Evolutionary conservation across 306 rosid species (phyloP), one percentile per base, ranked within the genome.

Genomic region (Glycine soja): DNA sequence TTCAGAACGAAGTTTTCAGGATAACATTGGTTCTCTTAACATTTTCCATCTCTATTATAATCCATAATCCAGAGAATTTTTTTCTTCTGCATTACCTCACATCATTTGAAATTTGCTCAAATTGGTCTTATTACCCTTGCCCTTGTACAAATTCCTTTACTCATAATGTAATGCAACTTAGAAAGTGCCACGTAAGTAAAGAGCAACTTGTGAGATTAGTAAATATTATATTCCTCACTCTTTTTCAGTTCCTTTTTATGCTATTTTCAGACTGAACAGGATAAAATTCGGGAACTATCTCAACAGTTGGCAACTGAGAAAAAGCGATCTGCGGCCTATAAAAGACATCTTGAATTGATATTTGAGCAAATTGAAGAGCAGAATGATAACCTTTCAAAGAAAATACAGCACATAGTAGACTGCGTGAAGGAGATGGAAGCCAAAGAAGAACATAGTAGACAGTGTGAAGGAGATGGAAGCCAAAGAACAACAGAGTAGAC

Each of bases 301-400:
- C 98, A 95, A 83, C 97, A 93, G 83, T 86, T 95, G 86, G 90
- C 97, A 9, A 34, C 82, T 58, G 99, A 95, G 92, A 95, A 88
- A 76, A 95, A 92, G 86, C 90, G 98, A 85, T 85, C 97, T 0
- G 98, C 94, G 3, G 84, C 89, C 2, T 93, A 95, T 82, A 95
- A 93, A 88, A 93, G 98, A 87, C 99, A 93, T 81, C 92, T 95
- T 61, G 99, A 95, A 77, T 81, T 92, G 82, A 79, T 95, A 81
- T 93, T 95, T 42, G 98, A 92, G 89, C 97, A 92, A 78, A 92
- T 93, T 13, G 98, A 92, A 15, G 97, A 95, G 88, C 97, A 90
- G 84, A 95, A 95, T 72, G 89, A 90, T 81, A 89, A 80, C 84
- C 88, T 95, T 67, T 90, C 99, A 43, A 93, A 88, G 85, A 95